Evolutionary conservation across 768 basidiomycete genomes (phyloP).

Genomic region (Glaciozyma antarctica): DNA sequence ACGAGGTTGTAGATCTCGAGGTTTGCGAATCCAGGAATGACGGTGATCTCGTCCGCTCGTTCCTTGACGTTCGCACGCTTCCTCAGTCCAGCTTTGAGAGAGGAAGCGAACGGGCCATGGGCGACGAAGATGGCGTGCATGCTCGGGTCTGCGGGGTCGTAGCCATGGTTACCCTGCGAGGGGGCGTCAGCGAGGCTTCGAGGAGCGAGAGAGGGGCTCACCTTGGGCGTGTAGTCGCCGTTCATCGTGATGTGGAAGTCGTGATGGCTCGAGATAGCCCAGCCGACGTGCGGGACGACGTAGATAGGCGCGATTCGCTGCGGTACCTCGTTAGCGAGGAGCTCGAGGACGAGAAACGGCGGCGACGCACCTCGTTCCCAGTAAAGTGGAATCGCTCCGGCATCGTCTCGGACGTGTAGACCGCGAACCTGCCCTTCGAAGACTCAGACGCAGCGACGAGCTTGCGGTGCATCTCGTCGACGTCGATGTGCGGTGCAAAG

Average conservation of each 20-base stretch:
- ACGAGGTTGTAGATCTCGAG: slow-evolving; percentile 61
- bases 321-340: not conserved
- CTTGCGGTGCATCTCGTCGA: slow-evolving; percentile 49
- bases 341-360: not conserved
- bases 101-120: slow-evolving; percentile 73
- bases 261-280: slow-evolving; percentile 59
- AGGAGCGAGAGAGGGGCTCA: slow-evolving; percentile 41
- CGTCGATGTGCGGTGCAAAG: slow-evolving; percentile 55
- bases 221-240: slow-evolving; percentile 49
- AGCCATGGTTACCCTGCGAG: slow-evolving; percentile 58
- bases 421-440: slow-evolving; percentile 60
- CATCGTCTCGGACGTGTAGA: slow-evolving; percentile 73
- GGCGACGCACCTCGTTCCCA: slow-evolving; percentile 21
- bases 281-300: slow-evolving; percentile 67
- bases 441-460: slow-evolving; percentile 49
- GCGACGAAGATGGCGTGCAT: slow-evolving; percentile 90
- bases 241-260: slow-evolving; percentile 47
- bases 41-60: slow-evolving; percentile 34
- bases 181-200: slow-evolving; percentile 39
- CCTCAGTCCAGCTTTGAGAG: slow-evolving; percentile 47
- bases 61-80: slow-evolving; percentile 37
- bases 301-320: slow-evolving; percentile 82
- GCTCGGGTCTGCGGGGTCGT: slow-evolving; percentile 49
- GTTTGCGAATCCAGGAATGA: slow-evolving; percentile 76
- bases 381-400: slow-evolving; percentile 69